phyloP scores from a whole-genome alignment of 331 rosid genomes.

The Quercus tomentella region DNA sequence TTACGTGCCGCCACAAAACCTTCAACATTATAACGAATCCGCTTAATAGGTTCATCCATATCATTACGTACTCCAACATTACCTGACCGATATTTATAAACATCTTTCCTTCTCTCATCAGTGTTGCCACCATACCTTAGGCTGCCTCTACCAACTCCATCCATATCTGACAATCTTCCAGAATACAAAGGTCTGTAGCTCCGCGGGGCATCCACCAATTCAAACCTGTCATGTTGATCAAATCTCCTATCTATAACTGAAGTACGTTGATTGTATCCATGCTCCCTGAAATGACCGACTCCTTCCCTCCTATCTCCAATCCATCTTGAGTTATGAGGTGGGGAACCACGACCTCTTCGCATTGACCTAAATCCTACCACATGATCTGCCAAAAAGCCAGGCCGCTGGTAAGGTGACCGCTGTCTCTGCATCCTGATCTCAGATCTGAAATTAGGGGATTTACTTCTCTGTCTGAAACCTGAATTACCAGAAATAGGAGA shows the following conservation, averaged over 20 bases:
- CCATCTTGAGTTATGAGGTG: neutral
- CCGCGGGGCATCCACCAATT: neutral
- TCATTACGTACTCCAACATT: neutral
- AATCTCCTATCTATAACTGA: neutral
- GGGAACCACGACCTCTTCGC: neutral
- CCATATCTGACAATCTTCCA: neutral
- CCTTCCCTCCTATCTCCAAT: slow-evolving; percentile 3
- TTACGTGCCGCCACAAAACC: neutral
- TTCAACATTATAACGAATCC: neutral
- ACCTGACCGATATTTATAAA: neutral
- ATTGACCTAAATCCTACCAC: neutral
- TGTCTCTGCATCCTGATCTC: neutral
- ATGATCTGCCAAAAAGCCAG: neutral
- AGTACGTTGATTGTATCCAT: slow-evolving; percentile 1
- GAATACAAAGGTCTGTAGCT: neutral
- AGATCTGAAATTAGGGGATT: neutral
- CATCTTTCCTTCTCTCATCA: neutral
- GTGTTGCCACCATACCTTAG: neutral
- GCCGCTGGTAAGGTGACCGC: slow-evolving; percentile 1
- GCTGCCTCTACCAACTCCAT: neutral
- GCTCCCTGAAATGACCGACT: neutral
- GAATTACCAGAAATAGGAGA: neutral
- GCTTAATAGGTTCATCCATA: neutral
- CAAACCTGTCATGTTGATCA: neutral
- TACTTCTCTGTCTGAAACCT: neutral